Evolutionary conservation across 495 filamentous ascomycete genomes (phyloP).

Genomic region (Hypoxylon rickii): DNA sequence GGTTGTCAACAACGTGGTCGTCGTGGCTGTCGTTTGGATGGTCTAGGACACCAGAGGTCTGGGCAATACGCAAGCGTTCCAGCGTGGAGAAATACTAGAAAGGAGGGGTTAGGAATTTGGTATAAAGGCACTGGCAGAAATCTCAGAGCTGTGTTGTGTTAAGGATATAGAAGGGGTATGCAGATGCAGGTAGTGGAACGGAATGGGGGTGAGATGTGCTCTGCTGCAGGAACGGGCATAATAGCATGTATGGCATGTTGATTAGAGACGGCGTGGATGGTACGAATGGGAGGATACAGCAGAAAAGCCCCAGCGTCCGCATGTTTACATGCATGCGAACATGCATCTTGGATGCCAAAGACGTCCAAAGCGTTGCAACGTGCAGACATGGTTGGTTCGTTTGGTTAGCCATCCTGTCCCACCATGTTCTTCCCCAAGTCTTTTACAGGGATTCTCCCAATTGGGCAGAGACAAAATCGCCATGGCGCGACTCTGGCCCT

Average conservation of each 20-base stretch:
- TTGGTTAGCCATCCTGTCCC: constrained; percentile 14
- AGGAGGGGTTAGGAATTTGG: constrained; percentile 20
- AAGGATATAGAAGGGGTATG: no score
- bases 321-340: constrained; percentile 19
- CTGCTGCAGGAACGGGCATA: constrained; percentile 37
- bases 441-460: constrained; percentile 14
- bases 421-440: neutral
- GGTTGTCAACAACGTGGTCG: constrained; percentile 48
- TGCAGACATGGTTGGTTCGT: constrained; percentile 19
- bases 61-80: constrained; percentile 66
- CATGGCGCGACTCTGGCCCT: constrained; percentile 27
- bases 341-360: constrained; percentile 22
- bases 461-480: constrained; percentile 22
- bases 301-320: neutral
- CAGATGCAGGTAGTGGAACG: constrained; percentile 9
- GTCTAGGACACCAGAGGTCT: constrained; percentile 47
- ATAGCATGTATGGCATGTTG: no score
- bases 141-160: constrained; percentile 3
- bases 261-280: neutral
- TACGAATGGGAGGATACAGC: neutral
- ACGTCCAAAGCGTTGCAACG: constrained; percentile 27
- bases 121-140: constrained; percentile 14
- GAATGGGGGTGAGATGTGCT: constrained; percentile 18
- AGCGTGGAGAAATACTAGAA: constrained; percentile 69
- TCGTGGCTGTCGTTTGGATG: constrained; percentile 41